phyloP scores from a whole-genome alignment of 2,329 filamentous ascomycete species.

The Ascochyta viciae-villosae region DNA sequence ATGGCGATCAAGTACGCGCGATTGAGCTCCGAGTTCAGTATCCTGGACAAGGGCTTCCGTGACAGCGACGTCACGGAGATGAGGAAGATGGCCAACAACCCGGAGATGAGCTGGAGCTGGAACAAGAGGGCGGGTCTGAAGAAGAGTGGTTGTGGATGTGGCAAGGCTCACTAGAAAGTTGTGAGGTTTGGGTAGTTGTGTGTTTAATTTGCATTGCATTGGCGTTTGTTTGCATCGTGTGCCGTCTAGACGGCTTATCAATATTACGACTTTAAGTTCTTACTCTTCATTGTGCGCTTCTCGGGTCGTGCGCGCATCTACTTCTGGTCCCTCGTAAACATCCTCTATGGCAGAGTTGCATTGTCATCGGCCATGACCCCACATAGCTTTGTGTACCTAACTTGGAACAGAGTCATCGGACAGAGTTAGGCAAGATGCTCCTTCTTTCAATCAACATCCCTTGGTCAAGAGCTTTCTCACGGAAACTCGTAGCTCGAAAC shows the following conservation, averaged over 20 bases:
- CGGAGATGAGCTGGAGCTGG: conserved; percentile 45
- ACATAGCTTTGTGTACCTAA: no score
- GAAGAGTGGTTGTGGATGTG: conserved; percentile 29
- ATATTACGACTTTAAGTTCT: neutral
- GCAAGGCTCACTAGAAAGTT: conserved; percentile 24
- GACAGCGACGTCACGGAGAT: conserved; percentile 38
- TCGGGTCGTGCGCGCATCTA: neutral
- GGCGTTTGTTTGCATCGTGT: neutral
- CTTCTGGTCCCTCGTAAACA: neutral
- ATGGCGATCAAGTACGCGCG: conserved; percentile 42
- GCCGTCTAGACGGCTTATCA: neutral
- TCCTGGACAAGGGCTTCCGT: conserved; percentile 42
- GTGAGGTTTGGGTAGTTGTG: neutral
- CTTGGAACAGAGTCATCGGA: no score
- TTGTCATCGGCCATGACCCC: neutral
- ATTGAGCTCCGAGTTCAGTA: conserved; percentile 32
- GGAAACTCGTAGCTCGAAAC: no score
- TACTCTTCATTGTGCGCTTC: neutral
- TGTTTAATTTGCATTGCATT: neutral
- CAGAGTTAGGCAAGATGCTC: no score
- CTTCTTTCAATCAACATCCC: no score
- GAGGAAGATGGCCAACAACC: conserved; percentile 36
- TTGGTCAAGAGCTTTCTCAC: no score
- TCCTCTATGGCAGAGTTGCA: neutral
- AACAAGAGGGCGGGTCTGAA: conserved; percentile 38